These are phyloP conservation scores for Tuber calosporum DNA, from an alignment of 495 filamentous ascomycete species.

Conservation along the genomic window DNA sequence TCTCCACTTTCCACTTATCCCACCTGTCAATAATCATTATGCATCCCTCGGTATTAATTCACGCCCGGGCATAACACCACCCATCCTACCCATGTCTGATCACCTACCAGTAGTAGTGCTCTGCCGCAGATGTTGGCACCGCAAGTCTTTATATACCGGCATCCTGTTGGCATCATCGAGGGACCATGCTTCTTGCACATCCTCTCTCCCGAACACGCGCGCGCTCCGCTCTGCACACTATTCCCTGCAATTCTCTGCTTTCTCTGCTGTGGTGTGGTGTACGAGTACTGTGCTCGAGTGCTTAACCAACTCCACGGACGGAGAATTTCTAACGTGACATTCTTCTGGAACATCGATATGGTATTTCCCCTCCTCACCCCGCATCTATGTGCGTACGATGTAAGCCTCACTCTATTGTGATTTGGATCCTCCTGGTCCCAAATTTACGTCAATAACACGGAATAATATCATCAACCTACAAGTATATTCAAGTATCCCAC, in stretches of 20 bases:
- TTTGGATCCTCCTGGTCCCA: background rate
- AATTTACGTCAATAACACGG: background rate
- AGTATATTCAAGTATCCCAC: background rate
- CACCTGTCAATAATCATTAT: background rate
- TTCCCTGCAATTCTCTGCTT: background rate
- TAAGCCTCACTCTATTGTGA: background rate
- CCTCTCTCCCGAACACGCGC: constrained; percentile 8
- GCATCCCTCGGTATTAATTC: background rate
- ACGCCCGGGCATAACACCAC: background rate
- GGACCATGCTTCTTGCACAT: background rate
- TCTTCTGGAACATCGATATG: constrained; percentile 35
- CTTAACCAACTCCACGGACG: background rate
- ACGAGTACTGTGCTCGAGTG: background rate
- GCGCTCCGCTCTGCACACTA: constrained; percentile 10
- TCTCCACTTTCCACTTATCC: background rate
- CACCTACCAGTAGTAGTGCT: background rate
- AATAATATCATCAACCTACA: background rate
- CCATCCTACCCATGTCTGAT: background rate
- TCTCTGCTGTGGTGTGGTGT: background rate
- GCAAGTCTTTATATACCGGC: background rate
- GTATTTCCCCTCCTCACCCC: constrained; percentile 27
- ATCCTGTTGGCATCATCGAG: background rate
- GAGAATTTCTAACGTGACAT: constrained; percentile 17
- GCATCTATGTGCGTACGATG: background rate
- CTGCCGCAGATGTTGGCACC: background rate